A percentile compares a stretch with the other conserved stretches of the same genome.
These are phyloP conservation scores for Fragilaria radians DNA, from an alignment of 108 stramenopile species.

Conservation along the genomic window DNA sequence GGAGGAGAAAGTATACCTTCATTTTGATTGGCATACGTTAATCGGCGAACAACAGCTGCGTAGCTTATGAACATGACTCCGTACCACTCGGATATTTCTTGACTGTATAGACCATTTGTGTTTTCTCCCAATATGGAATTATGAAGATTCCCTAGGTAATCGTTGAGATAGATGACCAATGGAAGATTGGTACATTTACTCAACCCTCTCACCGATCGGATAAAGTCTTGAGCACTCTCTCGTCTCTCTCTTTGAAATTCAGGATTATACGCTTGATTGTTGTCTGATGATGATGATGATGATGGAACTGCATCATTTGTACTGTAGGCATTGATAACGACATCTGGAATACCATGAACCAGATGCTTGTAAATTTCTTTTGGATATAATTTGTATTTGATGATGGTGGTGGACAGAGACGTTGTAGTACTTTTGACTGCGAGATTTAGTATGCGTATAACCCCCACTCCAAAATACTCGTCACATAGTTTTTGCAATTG, in stretches of 20 bases:
- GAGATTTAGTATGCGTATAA: constrained; percentile 27
- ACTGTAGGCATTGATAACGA: constrained; percentile 61
- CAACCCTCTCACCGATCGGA: constrained; percentile 17
- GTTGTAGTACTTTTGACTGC: constrained; percentile 55
- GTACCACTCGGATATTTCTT: constrained; percentile 37
- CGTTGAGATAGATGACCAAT: constrained; percentile 51
- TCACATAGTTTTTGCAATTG: constrained; percentile 7
- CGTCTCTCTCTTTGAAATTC: constrained; percentile 21
- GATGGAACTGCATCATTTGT: constrained; percentile 63
- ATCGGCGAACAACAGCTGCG: constrained; percentile 34
- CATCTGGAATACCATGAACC: constrained; percentile 36
- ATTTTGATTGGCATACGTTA: constrained; percentile 37
- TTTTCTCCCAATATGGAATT: constrained; percentile 41
- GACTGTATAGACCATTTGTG: constrained; percentile 26
- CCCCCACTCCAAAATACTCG: background rate
- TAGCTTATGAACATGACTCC: constrained; percentile 38
- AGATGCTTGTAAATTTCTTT: constrained; percentile 16
- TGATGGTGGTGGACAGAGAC: constrained; percentile 26
- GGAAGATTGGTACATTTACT: constrained; percentile 26
- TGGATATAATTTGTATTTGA: constrained; percentile 30
- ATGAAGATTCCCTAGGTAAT: constrained; percentile 67
- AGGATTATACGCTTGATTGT: constrained; percentile 15
- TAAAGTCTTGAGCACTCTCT: constrained; percentile 29
- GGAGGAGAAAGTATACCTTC: constrained; percentile 41
- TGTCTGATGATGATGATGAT: constrained; percentile 7